These are phyloP conservation scores for Cercospora zeae-maydis DNA, from an alignment of 2,329 filamentous ascomycete species.

Conservation along the genomic window DNA sequence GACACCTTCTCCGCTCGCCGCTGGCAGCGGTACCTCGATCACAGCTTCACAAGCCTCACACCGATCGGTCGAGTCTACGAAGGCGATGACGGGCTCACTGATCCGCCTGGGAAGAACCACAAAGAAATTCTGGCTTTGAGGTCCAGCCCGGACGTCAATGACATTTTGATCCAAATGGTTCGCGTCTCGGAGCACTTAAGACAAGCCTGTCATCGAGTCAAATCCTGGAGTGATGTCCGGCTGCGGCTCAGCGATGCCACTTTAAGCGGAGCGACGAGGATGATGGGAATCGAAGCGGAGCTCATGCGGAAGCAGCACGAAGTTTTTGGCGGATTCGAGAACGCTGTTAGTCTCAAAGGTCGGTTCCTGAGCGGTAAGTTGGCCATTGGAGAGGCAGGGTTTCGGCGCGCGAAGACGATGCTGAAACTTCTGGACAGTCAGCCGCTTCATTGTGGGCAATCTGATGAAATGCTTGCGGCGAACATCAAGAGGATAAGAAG, in stretches of 20 bases:
- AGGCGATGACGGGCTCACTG: neutral
- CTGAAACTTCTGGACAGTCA: neutral
- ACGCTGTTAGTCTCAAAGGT: neutral
- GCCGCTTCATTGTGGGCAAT: neutral
- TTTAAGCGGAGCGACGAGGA: neutral
- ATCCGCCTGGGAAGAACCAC: neutral
- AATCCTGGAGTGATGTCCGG: neutral
- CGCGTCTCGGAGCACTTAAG: neutral
- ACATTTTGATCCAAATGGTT: neutral
- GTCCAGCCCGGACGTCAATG: neutral
- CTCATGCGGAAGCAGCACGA: neutral
- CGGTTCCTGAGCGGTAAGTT: neutral
- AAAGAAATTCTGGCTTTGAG: neutral
- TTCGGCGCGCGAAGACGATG: neutral
- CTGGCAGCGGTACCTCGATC: neutral
- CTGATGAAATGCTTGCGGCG: neutral
- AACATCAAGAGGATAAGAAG: neutral
- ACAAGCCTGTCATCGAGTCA: neutral
- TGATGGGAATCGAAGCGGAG: neutral
- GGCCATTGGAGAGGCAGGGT: neutral
- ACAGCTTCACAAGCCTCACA: neutral
- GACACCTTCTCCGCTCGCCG: neutral
- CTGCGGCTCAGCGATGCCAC: neutral
- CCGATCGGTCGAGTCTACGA: neutral
- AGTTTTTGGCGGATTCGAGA: neutral